These are phyloP conservation scores for Fomitopsis serialis DNA, from an alignment of 768 basidiomycete species.

Conservation along the genomic window DNA sequence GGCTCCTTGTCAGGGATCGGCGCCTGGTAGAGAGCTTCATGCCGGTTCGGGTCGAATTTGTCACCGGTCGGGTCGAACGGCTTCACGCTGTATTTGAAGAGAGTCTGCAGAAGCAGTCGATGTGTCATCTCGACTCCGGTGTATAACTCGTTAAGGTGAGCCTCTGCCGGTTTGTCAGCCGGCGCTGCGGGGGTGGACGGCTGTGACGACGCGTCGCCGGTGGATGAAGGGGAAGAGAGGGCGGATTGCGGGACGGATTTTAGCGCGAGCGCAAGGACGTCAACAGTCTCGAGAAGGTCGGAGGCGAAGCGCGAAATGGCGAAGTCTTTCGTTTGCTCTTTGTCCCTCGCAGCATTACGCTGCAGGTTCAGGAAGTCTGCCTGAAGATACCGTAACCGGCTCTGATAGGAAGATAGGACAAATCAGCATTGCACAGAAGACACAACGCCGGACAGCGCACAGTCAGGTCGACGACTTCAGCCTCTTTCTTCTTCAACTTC, in stretches of 20 bases:
- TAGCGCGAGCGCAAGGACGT: conserved; percentile 81
- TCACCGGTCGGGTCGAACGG: conserved; percentile 91
- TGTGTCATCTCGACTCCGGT: conserved; percentile 91
- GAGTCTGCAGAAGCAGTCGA: conserved; percentile 79
- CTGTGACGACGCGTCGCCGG: conserved; percentile 24
- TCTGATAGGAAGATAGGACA: conserved; percentile 36
- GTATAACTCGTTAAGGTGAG: conserved; percentile 67
- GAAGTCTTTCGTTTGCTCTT: conserved; percentile 88
- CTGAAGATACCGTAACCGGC: conserved; percentile 84
- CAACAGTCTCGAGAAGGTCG: conserved; percentile 87
- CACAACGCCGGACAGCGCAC: conserved; percentile 39
- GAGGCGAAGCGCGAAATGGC: conserved; percentile 88
- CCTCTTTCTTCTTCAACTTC: conserved; percentile 78
- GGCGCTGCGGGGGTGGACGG: conserved; percentile 8
- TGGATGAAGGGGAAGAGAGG: conserved; percentile 26
- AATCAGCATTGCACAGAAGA: background rate
- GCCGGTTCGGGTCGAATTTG: conserved; percentile 89
- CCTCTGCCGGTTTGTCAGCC: conserved; percentile 46
- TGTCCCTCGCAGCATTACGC: conserved; percentile 86
- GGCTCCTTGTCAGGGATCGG: conserved; percentile 87
- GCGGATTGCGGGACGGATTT: conserved; percentile 64
- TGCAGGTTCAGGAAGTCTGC: conserved; percentile 96
- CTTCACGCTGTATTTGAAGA: conserved; percentile 89
- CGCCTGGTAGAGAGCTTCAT: conserved; percentile 93
- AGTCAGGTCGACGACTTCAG: conserved; percentile 77